Conservation (phyloP, 129 eudicot genomes). For the Chrysanthemum seticuspe region DNA sequence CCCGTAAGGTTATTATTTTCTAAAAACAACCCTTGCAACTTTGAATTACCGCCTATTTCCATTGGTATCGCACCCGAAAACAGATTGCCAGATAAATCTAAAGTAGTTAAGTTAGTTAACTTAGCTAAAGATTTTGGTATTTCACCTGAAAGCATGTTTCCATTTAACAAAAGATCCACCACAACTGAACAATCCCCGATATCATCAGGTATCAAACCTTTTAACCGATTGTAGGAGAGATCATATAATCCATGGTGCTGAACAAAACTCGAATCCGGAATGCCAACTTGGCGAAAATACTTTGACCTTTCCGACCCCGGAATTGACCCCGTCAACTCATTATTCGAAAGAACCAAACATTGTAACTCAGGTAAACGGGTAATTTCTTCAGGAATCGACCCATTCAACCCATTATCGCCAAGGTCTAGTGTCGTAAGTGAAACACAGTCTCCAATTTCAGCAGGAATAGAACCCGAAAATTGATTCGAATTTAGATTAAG, state of each 20-base stretch:
- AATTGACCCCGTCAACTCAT: slow-evolving; percentile 56
- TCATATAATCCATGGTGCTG: slow-evolving; percentile 73
- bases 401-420: slow-evolving; percentile 47
- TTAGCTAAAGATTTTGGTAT: slow-evolving; percentile 53
- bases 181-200: slow-evolving; percentile 51
- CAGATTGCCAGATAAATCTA: slow-evolving; percentile 51
- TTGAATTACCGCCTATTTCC: slow-evolving; percentile 42
- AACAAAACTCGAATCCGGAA: slow-evolving; percentile 61
- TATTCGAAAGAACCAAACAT: slow-evolving; percentile 59
- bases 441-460: slow-evolving; percentile 50
- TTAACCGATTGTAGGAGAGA: slow-evolving; percentile 53
- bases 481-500: slow-evolving; percentile 54
- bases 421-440: slow-evolving; percentile 56
- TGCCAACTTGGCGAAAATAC: slow-evolving; percentile 51
- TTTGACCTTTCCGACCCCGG: slow-evolving; percentile 46
- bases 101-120: slow-evolving; percentile 49
- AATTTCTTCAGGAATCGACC: slow-evolving; percentile 57
- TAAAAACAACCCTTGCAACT: slow-evolving; percentile 57
- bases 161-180: slow-evolving; percentile 52
- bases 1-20: slow-evolving; percentile 61
- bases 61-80: slow-evolving; percentile 48
- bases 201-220: slow-evolving; percentile 62
- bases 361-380: slow-evolving; percentile 51
- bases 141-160: slow-evolving; percentile 52
- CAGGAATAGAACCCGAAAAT: slow-evolving; percentile 47